phyloP scores from a whole-genome alignment of 2,329 filamentous ascomycete species.

The Diaporthe humulicola region DNA sequence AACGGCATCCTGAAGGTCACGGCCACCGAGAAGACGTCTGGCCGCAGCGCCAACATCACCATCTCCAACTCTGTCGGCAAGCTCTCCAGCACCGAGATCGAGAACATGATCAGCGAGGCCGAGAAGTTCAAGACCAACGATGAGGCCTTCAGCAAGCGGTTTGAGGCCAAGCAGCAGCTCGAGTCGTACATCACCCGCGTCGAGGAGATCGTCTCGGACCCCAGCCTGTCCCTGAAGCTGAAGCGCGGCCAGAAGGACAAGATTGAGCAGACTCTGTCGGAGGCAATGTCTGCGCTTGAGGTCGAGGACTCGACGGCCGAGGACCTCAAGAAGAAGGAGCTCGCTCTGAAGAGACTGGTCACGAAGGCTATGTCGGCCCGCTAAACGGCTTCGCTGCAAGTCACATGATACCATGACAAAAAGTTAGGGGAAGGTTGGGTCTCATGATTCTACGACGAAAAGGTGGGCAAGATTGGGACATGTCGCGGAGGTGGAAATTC shows the following conservation, averaged over 20 bases:
- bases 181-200: conserved; percentile 99
- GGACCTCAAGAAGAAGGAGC: conserved; percentile 99
- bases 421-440: neutral
- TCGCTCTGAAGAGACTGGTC: conserved; percentile 95
- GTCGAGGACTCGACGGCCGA: conserved; percentile 91
- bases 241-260: conserved; percentile 99
- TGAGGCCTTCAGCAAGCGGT: conserved; percentile 99
- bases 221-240: conserved; percentile 94
- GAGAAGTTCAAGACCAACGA: conserved; percentile 99
- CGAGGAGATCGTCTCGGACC: conserved; percentile 98
- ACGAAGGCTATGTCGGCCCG: conserved; percentile 98
- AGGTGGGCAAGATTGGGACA: conserved; percentile 32
- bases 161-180: conserved; percentile 98
- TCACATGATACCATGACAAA: conserved; percentile 14
- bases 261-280: conserved; percentile 96
- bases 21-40: conserved; percentile 98
- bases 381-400: conserved; percentile 62
- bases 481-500: conserved; percentile 28
- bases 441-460: conserved; percentile 39
- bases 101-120: conserved; percentile 97
- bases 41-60: conserved; percentile 98
- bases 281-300: conserved; percentile 98
- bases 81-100: conserved; percentile 93
- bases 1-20: conserved; percentile 99
- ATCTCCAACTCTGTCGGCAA: conserved; percentile 99